phyloP scores from a whole-genome alignment of 495 filamentous ascomycete species.

The Pyrenopolyporus hunteri region DNA sequence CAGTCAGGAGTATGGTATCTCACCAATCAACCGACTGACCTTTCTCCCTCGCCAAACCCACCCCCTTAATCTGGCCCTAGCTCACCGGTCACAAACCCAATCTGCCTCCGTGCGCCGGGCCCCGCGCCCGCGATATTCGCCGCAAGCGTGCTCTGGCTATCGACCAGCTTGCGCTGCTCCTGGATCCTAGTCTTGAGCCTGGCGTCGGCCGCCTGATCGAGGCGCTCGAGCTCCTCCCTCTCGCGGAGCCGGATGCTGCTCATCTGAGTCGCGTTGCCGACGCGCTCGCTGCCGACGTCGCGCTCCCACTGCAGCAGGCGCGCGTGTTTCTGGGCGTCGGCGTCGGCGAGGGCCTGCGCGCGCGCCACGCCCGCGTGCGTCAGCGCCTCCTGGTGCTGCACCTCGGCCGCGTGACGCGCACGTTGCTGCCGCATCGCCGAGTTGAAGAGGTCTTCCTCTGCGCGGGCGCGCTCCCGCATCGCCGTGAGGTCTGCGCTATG shows the following conservation, averaged over 20 bases:
- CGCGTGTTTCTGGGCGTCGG: slow-evolving; percentile 45
- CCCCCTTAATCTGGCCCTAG: too few species aligned
- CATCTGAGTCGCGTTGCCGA: slow-evolving; percentile 47
- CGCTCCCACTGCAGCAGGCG: slow-evolving; percentile 48
- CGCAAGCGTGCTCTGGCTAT: slow-evolving; percentile 52
- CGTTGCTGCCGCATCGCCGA: slow-evolving; percentile 42
- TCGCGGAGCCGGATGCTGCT: slow-evolving; percentile 50
- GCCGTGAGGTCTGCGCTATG: slow-evolving; percentile 37
- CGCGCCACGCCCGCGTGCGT: slow-evolving; percentile 49
- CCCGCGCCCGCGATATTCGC: slow-evolving; percentile 44
- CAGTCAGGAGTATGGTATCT: too few species aligned
- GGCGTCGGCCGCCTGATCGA: slow-evolving; percentile 47
- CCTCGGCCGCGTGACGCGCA: slow-evolving; percentile 36
- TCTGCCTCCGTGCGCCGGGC: slow-evolving; percentile 46
- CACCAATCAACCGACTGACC: too few species aligned
- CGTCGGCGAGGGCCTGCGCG: slow-evolving; percentile 46
- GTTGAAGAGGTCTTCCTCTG: slow-evolving; percentile 47
- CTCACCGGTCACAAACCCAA: slow-evolving; percentile 53
- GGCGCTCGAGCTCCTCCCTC: slow-evolving; percentile 48
- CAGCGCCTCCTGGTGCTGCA: slow-evolving; percentile 48
- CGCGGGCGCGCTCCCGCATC: slow-evolving; percentile 42
- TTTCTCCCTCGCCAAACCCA: too few species aligned
- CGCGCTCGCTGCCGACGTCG: slow-evolving; percentile 41
- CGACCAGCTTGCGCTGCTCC: slow-evolving; percentile 55
- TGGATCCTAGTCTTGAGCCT: slow-evolving; percentile 44